Base-by-base conservation (phyloP, 2,329 filamentous ascomycete species). In the Aspergillus clavatus region DNA sequence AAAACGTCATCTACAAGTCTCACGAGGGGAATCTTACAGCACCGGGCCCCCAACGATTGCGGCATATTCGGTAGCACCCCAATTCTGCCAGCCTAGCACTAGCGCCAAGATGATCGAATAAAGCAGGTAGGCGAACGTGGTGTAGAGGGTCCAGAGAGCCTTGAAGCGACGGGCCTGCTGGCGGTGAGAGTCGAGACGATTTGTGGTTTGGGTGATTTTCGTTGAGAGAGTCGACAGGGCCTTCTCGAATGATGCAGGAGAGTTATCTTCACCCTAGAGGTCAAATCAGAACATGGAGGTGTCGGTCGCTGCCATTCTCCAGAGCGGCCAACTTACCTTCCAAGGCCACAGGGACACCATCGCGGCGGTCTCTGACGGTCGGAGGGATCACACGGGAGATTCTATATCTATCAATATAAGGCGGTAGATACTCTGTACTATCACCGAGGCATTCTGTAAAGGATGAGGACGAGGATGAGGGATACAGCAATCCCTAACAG, bases 211-310 rank as follows among this genome's bases (percentile, higher is more conserved):
- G 31, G 84, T 77, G 66, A 98, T 96, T 71, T 93, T 95, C 42
- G 76, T 74, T 8, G 90, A 87, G 37, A 98, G 80, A 19, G 81
- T 77, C 7, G 89, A 87, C 23, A 98, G 82, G 2, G 85, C 82
- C 75, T 90, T 96, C 72, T 98, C 93, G 64, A 97, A 98, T 3
- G 85, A 87, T 41, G 89, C 90, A 21, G 93, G 86, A 54, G 90
- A 95, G 63, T 80, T 86, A 65, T 85, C 80, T 61, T 87, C 80
- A 69, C 81, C 80, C 89, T 95, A 59, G 18, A 45, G 42, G 38
- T 37, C 38, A 42, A 38, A 45, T 42, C 4, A 42, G 16, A 43
- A 38, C 5, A 31, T 29, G 44, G n/a, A 26, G 38, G 40, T 33
- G 35, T 19, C 38, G 14, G 16, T 36, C 26, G 12, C 21, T 18